A percentile compares a stretch with the other conserved stretches of the same genome.
phyloP scores from a whole-genome alignment of 1,284 basidiomycete genomes.

The Moniliella sp. region DNA sequence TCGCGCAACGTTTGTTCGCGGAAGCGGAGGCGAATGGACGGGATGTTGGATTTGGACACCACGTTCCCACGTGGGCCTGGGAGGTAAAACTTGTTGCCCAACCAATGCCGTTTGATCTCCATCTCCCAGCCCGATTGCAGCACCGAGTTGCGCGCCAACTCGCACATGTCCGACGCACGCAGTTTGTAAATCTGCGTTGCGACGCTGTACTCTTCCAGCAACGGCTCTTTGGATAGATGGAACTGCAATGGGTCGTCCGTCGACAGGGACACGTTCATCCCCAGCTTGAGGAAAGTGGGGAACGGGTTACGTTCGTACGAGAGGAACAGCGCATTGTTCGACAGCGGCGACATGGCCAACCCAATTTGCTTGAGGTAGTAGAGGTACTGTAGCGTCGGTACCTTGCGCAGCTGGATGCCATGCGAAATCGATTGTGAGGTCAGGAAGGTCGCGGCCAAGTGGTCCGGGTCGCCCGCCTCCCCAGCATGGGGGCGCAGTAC shows the following conservation, averaged over 20 bases:
- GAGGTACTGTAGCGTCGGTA: constrained; percentile 51
- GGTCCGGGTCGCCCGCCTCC: constrained; percentile 94
- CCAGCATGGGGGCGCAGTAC: constrained; percentile 90
- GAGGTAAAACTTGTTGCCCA: constrained; percentile 55
- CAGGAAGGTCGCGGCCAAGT: constrained; percentile 80
- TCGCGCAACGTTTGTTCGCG: constrained; percentile 70
- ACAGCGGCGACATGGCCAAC: constrained; percentile 86
- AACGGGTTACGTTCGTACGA: constrained; percentile 92
- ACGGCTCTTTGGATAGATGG: constrained; percentile 45
- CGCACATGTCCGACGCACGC: constrained; percentile 44
- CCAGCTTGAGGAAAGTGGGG: constrained; percentile 85
- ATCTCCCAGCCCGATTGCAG: constrained; percentile 95
- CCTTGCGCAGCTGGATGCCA: constrained; percentile 86
- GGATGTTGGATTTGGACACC: constrained; percentile 56
- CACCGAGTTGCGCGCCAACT: constrained; percentile 85
- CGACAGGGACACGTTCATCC: constrained; percentile 83
- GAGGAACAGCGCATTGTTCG: constrained; percentile 90
- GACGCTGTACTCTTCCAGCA: constrained; percentile 91
- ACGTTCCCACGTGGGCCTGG: constrained; percentile 27
- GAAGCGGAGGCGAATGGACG: constrained; percentile 68
- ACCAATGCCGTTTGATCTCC: constrained; percentile 85
- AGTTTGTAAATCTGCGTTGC: constrained; percentile 45
- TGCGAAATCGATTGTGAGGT: constrained; percentile 95
- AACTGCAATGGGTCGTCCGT: constrained; percentile 61
- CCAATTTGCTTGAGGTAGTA: constrained; percentile 47